These are phyloP conservation scores for Closterium sp. DNA, from an alignment of 139 green algal genomes.

Conservation along the genomic window DNA sequence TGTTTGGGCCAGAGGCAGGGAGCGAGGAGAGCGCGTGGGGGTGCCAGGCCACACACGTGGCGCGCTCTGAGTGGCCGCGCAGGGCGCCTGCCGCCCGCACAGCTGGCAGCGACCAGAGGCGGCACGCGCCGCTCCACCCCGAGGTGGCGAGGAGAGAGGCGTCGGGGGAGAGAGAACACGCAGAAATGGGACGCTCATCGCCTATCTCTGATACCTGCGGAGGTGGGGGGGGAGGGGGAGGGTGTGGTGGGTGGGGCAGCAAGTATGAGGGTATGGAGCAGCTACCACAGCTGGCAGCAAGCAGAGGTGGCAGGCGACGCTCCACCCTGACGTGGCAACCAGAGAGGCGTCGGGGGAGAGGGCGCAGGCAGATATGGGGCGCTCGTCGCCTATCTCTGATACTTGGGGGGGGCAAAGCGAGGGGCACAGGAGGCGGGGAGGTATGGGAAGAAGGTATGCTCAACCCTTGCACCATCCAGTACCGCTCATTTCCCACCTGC, in stretches of 20 bases:
- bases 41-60: background rate
- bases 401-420: too few species aligned
- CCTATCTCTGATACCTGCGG: background rate
- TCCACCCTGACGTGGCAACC: constrained; percentile 76
- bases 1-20: background rate
- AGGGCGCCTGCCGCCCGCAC: background rate
- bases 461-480: constrained; percentile 26
- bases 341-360: constrained; percentile 71
- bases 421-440: too few species aligned
- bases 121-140: background rate
- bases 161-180: background rate
- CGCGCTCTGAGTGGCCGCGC: background rate
- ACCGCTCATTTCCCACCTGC: background rate
- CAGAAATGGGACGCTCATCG: background rate
- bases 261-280: too few species aligned
- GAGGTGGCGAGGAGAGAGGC: background rate
- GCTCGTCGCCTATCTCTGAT: constrained; percentile 81
- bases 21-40: background rate
- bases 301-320: constrained; percentile 48
- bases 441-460: too few species aligned
- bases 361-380: constrained; percentile 72
- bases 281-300: too few species aligned
- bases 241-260: too few species aligned
- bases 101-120: background rate
- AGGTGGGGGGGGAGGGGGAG: too few species aligned